These are phyloP conservation scores for Forsythia viridissima DNA, from an alignment of 257 asterid species.

Conservation along the genomic window DNA sequence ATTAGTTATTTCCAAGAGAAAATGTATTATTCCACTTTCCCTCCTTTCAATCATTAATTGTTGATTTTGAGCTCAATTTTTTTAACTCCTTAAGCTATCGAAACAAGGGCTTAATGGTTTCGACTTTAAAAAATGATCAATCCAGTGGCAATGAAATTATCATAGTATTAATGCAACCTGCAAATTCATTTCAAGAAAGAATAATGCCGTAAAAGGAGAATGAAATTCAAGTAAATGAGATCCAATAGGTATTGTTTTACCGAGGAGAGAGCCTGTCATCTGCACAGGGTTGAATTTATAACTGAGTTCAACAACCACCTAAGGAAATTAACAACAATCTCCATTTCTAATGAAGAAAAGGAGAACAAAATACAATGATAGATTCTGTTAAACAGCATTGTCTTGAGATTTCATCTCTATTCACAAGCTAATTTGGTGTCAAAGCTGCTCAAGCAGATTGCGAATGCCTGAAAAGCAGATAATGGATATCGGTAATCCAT, in stretches of 20 bases:
- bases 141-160: neutral
- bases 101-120: neutral
- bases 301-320: neutral
- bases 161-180: neutral
- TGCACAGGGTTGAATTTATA: neutral
- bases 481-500: slow-evolving; percentile 90
- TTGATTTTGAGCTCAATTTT: too few relatives aligned
- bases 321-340: neutral
- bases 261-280: neutral
- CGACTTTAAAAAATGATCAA: neutral
- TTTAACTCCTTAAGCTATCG: too few relatives aligned
- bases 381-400: neutral
- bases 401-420: slow-evolving; percentile 27
- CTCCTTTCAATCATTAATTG: neutral
- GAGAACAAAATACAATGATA: neutral
- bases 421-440: slow-evolving; percentile 96
- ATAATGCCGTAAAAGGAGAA: neutral
- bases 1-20: neutral
- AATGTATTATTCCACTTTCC: neutral
- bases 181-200: neutral
- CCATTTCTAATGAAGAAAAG: neutral
- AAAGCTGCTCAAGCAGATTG: slow-evolving; percentile 91
- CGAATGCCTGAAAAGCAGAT: slow-evolving; percentile 90
- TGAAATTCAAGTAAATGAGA: neutral
- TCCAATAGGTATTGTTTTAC: neutral